Base-by-base conservation (phyloP, 345 rosid species). In the Populus alba region DNA sequence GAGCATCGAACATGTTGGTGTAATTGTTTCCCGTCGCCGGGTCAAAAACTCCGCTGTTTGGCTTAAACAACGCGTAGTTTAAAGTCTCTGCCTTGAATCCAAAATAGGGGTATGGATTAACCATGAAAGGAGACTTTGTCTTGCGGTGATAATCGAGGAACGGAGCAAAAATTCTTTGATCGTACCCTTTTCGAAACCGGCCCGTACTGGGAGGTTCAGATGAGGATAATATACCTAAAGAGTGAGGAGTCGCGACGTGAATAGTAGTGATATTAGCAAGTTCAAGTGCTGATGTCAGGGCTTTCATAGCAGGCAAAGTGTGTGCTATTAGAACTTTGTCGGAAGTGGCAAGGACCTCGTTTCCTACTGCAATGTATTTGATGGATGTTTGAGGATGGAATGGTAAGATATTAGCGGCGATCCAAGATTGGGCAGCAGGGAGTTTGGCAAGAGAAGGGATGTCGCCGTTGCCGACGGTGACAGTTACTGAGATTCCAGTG, bases 21-120 rank as follows among this genome's bases (percentile, higher is more conserved):
- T 95, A 95, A 20, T 83, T 79, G 22, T 77, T 83, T 23, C 87
- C 80, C 16, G 94, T 93, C 72, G 69, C 71, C 8, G 66, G 29
- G 80, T 95, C 98, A 63, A 68, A 85, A 45, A 90, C 27, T 2
- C 96, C 88, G 23, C 35, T 66, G 81, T 84, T 90, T 23, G 93
- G 87, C 61, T 83, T 87, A 71, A 94, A 94, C 72, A 94, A 55
- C 17, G 98, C 97, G 87, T 90, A 94, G 86, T 94, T 78, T 20
- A 88, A 59, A 5, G 87, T 88, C 67, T 86, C 83, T 10, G 89
- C 83, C 27, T 68, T 17, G 85, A 87, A 89, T 1, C 97, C 98
- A n/a, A 94, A 94, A 80, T 82, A 92, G 18, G 97, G 98, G 83
- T 92, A 94, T 11, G 96, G 97, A 82, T 94, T 94, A 8, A 94